These are phyloP conservation scores for Artemisia tridentata DNA, from an alignment of 129 eudicot genomes.

Conservation along the genomic window DNA sequence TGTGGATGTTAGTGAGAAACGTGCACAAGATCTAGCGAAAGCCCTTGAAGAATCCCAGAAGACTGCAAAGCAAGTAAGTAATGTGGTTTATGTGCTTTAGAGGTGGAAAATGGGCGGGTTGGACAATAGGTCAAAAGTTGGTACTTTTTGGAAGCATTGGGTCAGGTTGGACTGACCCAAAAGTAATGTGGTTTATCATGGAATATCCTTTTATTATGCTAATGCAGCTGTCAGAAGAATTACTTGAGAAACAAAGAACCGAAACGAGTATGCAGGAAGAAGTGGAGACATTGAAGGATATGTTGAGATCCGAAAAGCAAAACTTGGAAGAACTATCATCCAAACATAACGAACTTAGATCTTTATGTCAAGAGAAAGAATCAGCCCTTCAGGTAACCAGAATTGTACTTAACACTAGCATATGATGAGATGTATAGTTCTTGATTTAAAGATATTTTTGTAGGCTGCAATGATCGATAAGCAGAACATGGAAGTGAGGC, in stretches of 20 bases:
- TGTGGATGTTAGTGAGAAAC: slow-evolving; percentile 68
- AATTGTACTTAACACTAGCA: neutral
- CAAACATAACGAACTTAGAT: slow-evolving; percentile 56
- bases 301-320: slow-evolving; percentile 58
- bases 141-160: neutral
- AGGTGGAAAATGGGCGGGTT: neutral
- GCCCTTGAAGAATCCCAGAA: slow-evolving; percentile 87
- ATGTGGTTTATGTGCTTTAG: neutral
- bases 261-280: slow-evolving; percentile 63
- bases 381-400: slow-evolving; percentile 66
- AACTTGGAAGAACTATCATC: slow-evolving; percentile 51
- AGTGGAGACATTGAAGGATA: slow-evolving; percentile 57
- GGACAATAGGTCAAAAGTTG: neutral
- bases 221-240: slow-evolving; percentile 63
- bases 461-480: slow-evolving; percentile 71
- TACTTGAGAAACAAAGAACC: slow-evolving; percentile 61
- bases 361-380: slow-evolving; percentile 64
- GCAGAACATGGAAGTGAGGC: slow-evolving; percentile 54
- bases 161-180: neutral
- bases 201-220: slow-evolving; percentile 14
- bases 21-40: slow-evolving; percentile 68
- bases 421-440: neutral
- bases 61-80: slow-evolving; percentile 61
- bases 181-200: neutral
- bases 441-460: neutral